Base-by-base conservation (phyloP, 2,329 filamentous ascomycete genomes). In the Epichloe typhina region DNA sequence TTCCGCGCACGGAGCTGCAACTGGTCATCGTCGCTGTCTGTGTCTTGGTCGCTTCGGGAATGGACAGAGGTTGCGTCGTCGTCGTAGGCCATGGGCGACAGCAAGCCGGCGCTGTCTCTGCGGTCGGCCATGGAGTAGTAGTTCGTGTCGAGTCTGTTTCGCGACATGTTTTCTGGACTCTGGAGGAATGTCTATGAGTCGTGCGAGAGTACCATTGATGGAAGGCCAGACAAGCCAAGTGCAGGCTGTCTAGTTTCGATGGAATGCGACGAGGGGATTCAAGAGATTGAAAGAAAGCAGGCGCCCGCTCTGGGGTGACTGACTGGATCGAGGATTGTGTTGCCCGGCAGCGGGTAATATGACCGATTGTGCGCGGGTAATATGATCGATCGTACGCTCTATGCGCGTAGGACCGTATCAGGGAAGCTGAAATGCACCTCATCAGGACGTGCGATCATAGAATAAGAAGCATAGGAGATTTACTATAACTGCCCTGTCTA, bases 11-110 rank as follows among this genome's bases (percentile, higher is more conserved):
- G 77, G 52, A 75, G 71, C 54, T 85, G 69, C 49, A 86, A 72
- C 59, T 86, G 73, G 63, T 88, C 83, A 64, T 88, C 84, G 57
- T 88, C 84, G 66, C 81, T 86, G 62, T 88, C 84, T 52, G 80
- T 84, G 61, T 88, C 84, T 63, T 87, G 83, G 60, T 86, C 83
- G 69, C 77, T 82, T 55, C 77, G 77, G 59, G 75, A 81, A 59
- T 82, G 77, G 41, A 87, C 68, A 6, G 83, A 86, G 12, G 77
- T 70, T 49, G 80, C 82, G 64, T 88, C 84, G 59, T 82, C 81
- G 57, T 86, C 83, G 69, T 84, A 84, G 46, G 72, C 74, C 54
- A 71, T 66, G 40, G 82, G 81, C 12, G 81, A 83, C 45, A 86
- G 76, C 46, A 85, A 72, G 44, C 74, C 76, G 47, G 58, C 57